A percentile compares a stretch with the other conserved stretches of the same genome.
Evolutionary conservation across 495 filamentous ascomycete species (phyloP).

Genomic region (Aeminium ludgeri): DNA sequence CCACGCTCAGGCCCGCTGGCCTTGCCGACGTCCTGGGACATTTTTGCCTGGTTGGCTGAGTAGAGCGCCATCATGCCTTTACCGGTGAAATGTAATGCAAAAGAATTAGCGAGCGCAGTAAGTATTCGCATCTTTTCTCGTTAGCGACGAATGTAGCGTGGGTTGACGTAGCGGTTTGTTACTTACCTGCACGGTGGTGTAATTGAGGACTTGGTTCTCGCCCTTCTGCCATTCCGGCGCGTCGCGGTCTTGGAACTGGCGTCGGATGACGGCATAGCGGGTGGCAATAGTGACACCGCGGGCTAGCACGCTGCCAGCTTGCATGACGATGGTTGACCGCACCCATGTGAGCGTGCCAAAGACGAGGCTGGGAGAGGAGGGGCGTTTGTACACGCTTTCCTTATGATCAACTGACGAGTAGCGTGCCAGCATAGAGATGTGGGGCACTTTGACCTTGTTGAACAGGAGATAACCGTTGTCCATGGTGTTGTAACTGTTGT

Average conservation of each 20-base stretch:
- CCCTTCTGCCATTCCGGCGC: slow-evolving; percentile 32
- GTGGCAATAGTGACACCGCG: slow-evolving; percentile 60
- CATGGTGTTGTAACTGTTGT: slow-evolving; percentile 36
- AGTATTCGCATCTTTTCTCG: slow-evolving; percentile 47
- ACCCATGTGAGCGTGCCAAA: slow-evolving; percentile 63
- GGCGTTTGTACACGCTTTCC: slow-evolving; percentile 45
- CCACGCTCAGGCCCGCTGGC: slow-evolving; percentile 32
- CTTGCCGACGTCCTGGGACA: slow-evolving; percentile 31
- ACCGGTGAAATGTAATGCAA: slow-evolving; percentile 58
- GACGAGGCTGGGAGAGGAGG: slow-evolving; percentile 44
- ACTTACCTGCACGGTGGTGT: slow-evolving; percentile 72
- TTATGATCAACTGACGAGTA: slow-evolving; percentile 45
- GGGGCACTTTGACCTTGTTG: slow-evolving; percentile 52
- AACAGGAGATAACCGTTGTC: slow-evolving; percentile 64
- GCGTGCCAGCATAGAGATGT: slow-evolving; percentile 50
- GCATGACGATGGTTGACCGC: slow-evolving; percentile 51
- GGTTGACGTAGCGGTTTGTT: no score
- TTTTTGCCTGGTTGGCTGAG: slow-evolving; percentile 44
- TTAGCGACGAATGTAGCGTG: no score
- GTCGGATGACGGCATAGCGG: slow-evolving; percentile 48
- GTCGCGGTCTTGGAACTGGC: slow-evolving; percentile 58
- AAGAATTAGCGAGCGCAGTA: slow-evolving; percentile 54
- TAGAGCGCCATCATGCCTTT: slow-evolving; percentile 52
- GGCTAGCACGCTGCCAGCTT: slow-evolving; percentile 49
- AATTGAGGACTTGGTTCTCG: slow-evolving; percentile 57